Evolutionary conservation across 306 rosid genomes (phyloP).

Genomic region (Vicia villosa): DNA sequence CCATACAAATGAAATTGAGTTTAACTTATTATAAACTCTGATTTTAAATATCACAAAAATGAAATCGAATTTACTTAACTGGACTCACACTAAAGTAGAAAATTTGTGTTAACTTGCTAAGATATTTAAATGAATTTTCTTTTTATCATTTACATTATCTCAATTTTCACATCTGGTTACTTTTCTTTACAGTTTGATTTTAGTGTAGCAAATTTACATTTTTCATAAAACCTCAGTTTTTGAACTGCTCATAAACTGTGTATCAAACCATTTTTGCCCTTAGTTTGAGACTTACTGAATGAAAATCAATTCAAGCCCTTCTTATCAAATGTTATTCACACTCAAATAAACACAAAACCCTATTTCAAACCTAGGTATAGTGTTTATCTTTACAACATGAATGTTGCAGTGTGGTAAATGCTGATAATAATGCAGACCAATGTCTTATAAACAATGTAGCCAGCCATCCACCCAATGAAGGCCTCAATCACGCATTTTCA

Average conservation of each 20-base stretch:
- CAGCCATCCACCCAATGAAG: constrained; percentile 3
- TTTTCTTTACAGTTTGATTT: too few relatives aligned
- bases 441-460: constrained; percentile 31
- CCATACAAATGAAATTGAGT: too few relatives aligned
- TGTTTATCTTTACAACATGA: constrained; percentile 26
- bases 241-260: background rate
- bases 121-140: too few relatives aligned
- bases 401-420: constrained; percentile 37
- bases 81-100: too few relatives aligned
- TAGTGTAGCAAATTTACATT: background rate
- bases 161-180: too few relatives aligned
- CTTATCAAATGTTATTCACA: constrained; percentile 26
- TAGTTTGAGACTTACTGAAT: constrained; percentile 16
- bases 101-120: too few relatives aligned
- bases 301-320: constrained; percentile 26
- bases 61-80: too few relatives aligned
- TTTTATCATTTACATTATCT: too few relatives aligned
- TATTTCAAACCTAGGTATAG: constrained; percentile 33
- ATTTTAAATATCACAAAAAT: too few relatives aligned
- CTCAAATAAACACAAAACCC: constrained; percentile 37
- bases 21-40: too few relatives aligned
- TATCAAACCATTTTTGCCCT: constrained; percentile 3
- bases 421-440: constrained; percentile 27
- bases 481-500: constrained; percentile 42
- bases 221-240: constrained; percentile 8